phyloP scores from a whole-genome alignment of 2,329 filamentous ascomycete genomes.

The Penicillium sumatraense region DNA sequence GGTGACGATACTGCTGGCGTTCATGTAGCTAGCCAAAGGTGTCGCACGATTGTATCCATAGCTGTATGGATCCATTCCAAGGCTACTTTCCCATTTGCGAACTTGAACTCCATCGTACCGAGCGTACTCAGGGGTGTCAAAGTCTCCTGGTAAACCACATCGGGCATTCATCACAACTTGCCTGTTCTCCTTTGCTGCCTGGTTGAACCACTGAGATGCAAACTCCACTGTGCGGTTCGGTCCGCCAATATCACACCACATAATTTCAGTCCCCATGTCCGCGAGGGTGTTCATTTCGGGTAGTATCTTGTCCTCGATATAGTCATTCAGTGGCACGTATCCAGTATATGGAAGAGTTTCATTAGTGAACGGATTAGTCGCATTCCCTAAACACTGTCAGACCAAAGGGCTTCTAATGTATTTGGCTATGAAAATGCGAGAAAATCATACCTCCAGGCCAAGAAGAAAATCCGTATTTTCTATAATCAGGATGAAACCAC shows the following conservation, averaged over 20 bases:
- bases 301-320: slow-evolving; percentile 46
- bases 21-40: slow-evolving; percentile 56
- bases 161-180: slow-evolving; percentile 62
- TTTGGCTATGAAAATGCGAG: background rate
- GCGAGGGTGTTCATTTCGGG: slow-evolving; percentile 52
- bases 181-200: slow-evolving; percentile 42
- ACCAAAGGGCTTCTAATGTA: background rate
- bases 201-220: slow-evolving; percentile 50
- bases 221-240: slow-evolving; percentile 50
- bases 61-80: slow-evolving; percentile 63
- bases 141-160: slow-evolving; percentile 62
- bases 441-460: slow-evolving; percentile 31
- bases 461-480: slow-evolving; percentile 44
- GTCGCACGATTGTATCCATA: slow-evolving; percentile 66
- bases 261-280: slow-evolving; percentile 49
- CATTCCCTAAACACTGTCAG: slow-evolving; percentile 35
- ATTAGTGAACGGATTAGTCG: slow-evolving; percentile 52
- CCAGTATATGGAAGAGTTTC: slow-evolving; percentile 49
- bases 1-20: slow-evolving; percentile 53
- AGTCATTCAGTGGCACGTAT: slow-evolving; percentile 48
- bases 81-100: slow-evolving; percentile 65
- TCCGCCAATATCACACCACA: slow-evolving; percentile 55
- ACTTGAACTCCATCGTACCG: slow-evolving; percentile 55
- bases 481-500: slow-evolving; percentile 53
- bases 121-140: slow-evolving; percentile 65